A percentile compares a stretch with the other conserved stretches of the same genome.
These are phyloP conservation scores for Parietaria judaica DNA, from an alignment of 306 rosid species.

Conservation along the genomic window DNA sequence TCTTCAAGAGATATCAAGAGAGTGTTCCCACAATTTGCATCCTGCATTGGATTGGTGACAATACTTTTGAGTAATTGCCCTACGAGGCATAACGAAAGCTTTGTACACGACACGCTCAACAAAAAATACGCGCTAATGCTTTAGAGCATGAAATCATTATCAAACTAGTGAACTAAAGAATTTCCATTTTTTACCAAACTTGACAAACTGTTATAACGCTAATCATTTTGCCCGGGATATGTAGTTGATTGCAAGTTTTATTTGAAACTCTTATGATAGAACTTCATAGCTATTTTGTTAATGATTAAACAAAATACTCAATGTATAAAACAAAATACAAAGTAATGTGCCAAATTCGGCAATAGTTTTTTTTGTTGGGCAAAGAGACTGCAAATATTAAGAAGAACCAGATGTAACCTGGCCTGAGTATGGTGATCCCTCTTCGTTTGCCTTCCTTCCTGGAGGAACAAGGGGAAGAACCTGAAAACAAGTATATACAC, in stretches of 20 bases:
- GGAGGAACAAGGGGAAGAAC: constrained; percentile 98
- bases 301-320: background rate
- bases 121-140: background rate
- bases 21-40: constrained; percentile 94
- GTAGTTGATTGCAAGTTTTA: background rate
- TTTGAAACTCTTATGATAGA: background rate
- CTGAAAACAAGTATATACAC: constrained; percentile 25
- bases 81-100: background rate
- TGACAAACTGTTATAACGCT: too few species aligned
- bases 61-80: background rate
- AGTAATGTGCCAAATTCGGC: background rate
- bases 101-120: background rate
- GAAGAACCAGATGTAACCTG: constrained; percentile 23
- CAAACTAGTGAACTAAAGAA: too few species aligned
- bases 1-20: constrained; percentile 82
- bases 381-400: background rate
- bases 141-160: background rate
- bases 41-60: constrained; percentile 35
- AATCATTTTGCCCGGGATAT: too few species aligned
- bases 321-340: background rate
- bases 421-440: constrained; percentile 64
- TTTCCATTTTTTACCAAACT: too few species aligned
- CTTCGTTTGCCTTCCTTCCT: constrained; percentile 77
- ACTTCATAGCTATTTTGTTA: background rate
- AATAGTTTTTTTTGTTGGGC: too few species aligned